Evolutionary conservation across 2,329 filamentous ascomycete species (phyloP), one percentile per base, ranked within the genome.

Genomic region (Pseudogymnoascus sp.): DNA sequence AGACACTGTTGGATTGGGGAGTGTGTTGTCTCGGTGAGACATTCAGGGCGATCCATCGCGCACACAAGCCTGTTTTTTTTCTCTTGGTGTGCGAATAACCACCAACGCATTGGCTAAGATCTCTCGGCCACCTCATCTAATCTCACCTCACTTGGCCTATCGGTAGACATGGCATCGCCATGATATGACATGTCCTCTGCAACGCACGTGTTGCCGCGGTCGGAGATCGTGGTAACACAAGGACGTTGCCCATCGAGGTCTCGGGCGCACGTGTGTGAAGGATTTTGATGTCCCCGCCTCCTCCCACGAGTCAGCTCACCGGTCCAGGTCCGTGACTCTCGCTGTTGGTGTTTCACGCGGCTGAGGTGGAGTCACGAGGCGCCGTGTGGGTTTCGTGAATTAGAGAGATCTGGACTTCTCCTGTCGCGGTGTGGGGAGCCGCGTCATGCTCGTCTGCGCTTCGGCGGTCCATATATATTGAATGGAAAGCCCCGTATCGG

Each of bases 1-100:
- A 53, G 9, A 31, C 8, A 18, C 14, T 31, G 25, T 18, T 31
- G 14, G n/a, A 31, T 53, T 53, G 23, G 46, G 4, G 46, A 53
- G 46, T 16, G 46, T 18, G 46, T 31, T 53, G 46, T 53, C 46
- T 53, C 46, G 46, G 46, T 53, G 46, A 53, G 46, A 53, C 46
- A 53, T 18, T n/a, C 31, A 7, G 25, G 42, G 7, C 25, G 46
- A 53, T 53, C 46, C 25, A 53, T 28, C 25, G 9, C 46, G 23
- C 46, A 53, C 46, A 8, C n/a, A 53, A 53, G 46, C 46, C 46
- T 53, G 46, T 53, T 53, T 53, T 53, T 42, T 42, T 42, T 53
- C 9, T 11, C 23, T 16, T 31, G 25, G 23, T 31, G 46, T 8
- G 25, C 9, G 14, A 31, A 4, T 31, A 31, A 53, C 5, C 25